Evolutionary conservation across 1,284 basidiomycete species (phyloP), one percentile per base, ranked within the genome.

Genomic region (Cutaneotrichosporon mucoides): DNA sequence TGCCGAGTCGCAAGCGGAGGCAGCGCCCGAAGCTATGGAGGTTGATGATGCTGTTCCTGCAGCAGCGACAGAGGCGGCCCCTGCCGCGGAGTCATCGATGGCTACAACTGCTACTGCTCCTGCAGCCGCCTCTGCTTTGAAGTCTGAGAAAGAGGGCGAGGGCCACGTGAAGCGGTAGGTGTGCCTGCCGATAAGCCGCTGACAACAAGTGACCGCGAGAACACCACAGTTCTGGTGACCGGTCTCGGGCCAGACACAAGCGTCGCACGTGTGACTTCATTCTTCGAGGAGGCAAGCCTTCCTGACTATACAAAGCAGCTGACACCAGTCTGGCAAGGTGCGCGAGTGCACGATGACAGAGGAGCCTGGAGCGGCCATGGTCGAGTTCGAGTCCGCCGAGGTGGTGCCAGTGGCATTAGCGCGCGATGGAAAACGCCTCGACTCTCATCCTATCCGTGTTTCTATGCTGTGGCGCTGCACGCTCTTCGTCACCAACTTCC

Each of bases 401-500:
- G 84, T 83, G 56, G 84, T 98, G 1, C 88, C 90, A 1, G 85
- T 86, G 0, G 96, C 91, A 1, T 82, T 93, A 42, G 96, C 92
- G 0, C 93, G 92, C 72, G 93, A 98, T 79, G 91, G 92, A 79
- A 97, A 96, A 73, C 84, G 86, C 40, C 70, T 99, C 50, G 81
- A 83, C 44, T 86, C 82, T 0, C 43, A 34, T 41, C 88, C 92
- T 70, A 82, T 96, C 12, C 82, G 84, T 10, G 91, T 99, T 1
- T 85, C 91, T 71, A 82, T 96, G 55, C 92, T 91, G 5, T 97
- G 92, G 90, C 85, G 88, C 64, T 95, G 92, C 4, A 99, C 95
- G 2, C 79, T 99, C 4, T 99, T 94, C 76, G 87, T 98, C 46
- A 97, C 96, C 11, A 99, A 99, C 78, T 99, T 98, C 79, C 87